A percentile compares a stretch with the other conserved stretches of the same genome.
These are phyloP conservation scores for Cladochytrium replicatum DNA, from an alignment of 192 early-diverging fungal species.

Conservation along the genomic window DNA sequence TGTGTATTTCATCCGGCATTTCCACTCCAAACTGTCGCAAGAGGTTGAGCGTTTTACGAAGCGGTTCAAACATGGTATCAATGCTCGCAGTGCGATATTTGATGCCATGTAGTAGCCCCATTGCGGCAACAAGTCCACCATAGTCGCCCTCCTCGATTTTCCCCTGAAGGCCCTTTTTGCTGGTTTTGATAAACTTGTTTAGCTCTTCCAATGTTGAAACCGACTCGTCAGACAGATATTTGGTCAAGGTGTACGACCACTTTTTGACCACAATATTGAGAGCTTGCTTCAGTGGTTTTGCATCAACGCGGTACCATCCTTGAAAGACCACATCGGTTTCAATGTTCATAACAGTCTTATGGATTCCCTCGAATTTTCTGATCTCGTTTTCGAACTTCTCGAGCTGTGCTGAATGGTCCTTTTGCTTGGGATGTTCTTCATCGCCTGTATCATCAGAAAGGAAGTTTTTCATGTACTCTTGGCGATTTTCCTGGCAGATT, in stretches of 20 bases:
- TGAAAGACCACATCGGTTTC: constrained; percentile 51
- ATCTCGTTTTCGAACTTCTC: constrained; percentile 59
- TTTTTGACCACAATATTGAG: constrained; percentile 58
- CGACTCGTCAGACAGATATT: constrained; percentile 49
- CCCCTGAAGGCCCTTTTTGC: constrained; percentile 41
- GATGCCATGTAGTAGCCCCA: constrained; percentile 54
- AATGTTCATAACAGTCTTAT: constrained; percentile 54
- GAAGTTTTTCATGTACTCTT: constrained; percentile 56
- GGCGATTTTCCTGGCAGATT: constrained; percentile 42
- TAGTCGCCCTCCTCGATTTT: constrained; percentile 59
- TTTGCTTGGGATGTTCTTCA: constrained; percentile 22
- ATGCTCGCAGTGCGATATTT: constrained; percentile 45
- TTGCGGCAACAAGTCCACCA: constrained; percentile 39
- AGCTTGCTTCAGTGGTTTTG: constrained; percentile 47
- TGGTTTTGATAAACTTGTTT: constrained; percentile 43
- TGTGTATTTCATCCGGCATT: constrained; percentile 55
- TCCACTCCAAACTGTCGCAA: constrained; percentile 54
- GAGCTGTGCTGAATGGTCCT: constrained; percentile 32
- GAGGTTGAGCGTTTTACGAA: constrained; percentile 54
- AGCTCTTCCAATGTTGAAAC: constrained; percentile 49
- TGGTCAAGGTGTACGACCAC: constrained; percentile 57
- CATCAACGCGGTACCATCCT: constrained; percentile 54
- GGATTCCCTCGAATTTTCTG: constrained; percentile 51
- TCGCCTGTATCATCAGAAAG: constrained; percentile 24
- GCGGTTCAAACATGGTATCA: constrained; percentile 54